These are phyloP conservation scores for Penicillium freii DNA, from an alignment of 2,329 filamentous ascomycete species.

Conservation along the genomic window DNA sequence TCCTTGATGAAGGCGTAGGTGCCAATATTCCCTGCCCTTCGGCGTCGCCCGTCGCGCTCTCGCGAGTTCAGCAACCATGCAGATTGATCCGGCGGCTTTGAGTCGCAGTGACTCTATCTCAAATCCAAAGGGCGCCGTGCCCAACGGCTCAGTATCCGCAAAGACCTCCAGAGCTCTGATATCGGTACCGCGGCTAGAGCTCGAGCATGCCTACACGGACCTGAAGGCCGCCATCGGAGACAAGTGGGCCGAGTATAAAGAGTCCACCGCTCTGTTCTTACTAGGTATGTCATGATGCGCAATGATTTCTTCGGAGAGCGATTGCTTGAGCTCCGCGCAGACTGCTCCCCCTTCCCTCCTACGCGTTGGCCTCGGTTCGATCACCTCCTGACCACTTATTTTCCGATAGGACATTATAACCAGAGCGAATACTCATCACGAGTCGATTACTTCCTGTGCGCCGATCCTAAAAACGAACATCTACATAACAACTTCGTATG, in stretches of 20 bases:
- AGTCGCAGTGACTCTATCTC: slow-evolving; percentile 44
- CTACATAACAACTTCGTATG: slow-evolving; percentile 63
- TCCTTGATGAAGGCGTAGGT: slow-evolving; percentile 42
- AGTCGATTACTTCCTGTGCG: slow-evolving; percentile 55
- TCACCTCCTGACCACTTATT: slow-evolving; percentile 22
- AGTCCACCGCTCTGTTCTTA: slow-evolving; percentile 56
- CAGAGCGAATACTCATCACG: slow-evolving; percentile 59
- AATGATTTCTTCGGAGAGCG: background rate
- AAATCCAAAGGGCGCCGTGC: slow-evolving; percentile 33
- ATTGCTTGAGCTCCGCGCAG: background rate
- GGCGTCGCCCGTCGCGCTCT: slow-evolving; percentile 42
- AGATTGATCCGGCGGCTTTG: slow-evolving; percentile 47
- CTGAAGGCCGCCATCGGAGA: slow-evolving; percentile 60
- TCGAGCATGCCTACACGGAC: slow-evolving; percentile 62
- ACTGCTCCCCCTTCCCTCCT: background rate
- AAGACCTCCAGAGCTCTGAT: slow-evolving; percentile 52
- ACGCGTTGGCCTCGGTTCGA: slow-evolving; percentile 7
- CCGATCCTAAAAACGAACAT: slow-evolving; percentile 53
- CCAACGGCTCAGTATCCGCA: slow-evolving; percentile 35
- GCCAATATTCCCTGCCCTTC: slow-evolving; percentile 32
- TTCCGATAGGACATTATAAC: slow-evolving; percentile 54
- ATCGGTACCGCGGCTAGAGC: slow-evolving; percentile 60
- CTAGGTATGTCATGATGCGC: slow-evolving; percentile 47
- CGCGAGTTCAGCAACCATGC: slow-evolving; percentile 39
- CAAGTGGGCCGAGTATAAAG: slow-evolving; percentile 61